phyloP scores from a whole-genome alignment of 2,329 filamentous ascomycete species.

The Pseudocercospora eumusae region DNA sequence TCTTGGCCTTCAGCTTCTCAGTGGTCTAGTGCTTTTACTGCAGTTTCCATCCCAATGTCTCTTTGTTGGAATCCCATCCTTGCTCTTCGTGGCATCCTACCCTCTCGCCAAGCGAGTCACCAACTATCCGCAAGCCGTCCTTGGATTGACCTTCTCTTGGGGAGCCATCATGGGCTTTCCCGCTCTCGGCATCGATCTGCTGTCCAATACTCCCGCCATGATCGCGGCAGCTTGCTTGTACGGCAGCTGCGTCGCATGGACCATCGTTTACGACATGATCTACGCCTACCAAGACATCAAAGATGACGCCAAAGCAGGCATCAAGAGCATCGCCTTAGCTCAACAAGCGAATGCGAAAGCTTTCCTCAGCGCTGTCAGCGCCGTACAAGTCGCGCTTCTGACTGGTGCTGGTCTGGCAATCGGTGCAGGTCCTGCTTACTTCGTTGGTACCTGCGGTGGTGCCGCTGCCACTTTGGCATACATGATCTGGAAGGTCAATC shows the following conservation, averaged over 20 bases:
- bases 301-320: slow-evolving; percentile 81
- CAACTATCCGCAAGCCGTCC: slow-evolving; percentile 80
- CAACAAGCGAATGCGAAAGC: slow-evolving; percentile 76
- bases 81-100: slow-evolving; percentile 73
- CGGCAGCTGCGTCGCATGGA: slow-evolving; percentile 80
- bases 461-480: slow-evolving; percentile 56
- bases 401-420: slow-evolving; percentile 67
- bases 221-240: slow-evolving; percentile 71
- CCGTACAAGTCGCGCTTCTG: slow-evolving; percentile 68
- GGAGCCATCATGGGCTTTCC: slow-evolving; percentile 86
- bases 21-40: slow-evolving; percentile 71
- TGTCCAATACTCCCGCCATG: slow-evolving; percentile 63
- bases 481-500: slow-evolving; percentile 61
- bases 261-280: slow-evolving; percentile 86
- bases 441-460: slow-evolving; percentile 59
- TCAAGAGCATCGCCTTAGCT: slow-evolving; percentile 82
- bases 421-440: slow-evolving; percentile 61
- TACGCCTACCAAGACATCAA: slow-evolving; percentile 91
- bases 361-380: slow-evolving; percentile 69
- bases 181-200: slow-evolving; percentile 74
- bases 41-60: slow-evolving; percentile 75
- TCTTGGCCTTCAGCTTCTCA: slow-evolving; percentile 71
- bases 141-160: slow-evolving; percentile 86
- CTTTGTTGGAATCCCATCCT: slow-evolving; percentile 73
- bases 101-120: slow-evolving; percentile 84